Evolutionary conservation across 352 stramenopile genomes (phyloP), one percentile per base, ranked within the genome.

Genomic region (Stramenopiles sp.): DNA sequence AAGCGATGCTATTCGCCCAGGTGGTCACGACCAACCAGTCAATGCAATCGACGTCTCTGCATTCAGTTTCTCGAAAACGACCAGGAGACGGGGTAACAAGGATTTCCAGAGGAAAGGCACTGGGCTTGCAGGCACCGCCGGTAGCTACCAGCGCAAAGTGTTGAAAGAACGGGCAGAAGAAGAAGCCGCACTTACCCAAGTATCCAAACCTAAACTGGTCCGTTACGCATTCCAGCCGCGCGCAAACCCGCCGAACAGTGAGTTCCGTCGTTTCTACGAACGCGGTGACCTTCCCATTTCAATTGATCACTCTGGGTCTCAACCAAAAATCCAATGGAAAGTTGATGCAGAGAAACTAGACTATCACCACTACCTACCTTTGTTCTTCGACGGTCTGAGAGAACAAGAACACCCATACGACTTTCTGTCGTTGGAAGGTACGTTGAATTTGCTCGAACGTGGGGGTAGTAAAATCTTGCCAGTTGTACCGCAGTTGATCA

Each of bases 301-400:
- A 82, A 94, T 98, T 69, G 89, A 97, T 49, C 93, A 98, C 77
- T 89, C 89, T 1, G 92, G 92, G n/a, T 87, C 94, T 35, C 87
- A 92, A 73, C 97, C 97, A 77, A 90, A 94, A 78, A 92, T 98
- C 31, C 92, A 90, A 6, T 98, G 93, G 93, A 98, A 98, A 80
- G 88, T 97, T 35, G 88, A 94, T 43, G 53, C 77, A 30, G 32
- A 78, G 1, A 78, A 96, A 83, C 85, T 98, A 2, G 94, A 98
- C 79, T 98, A 97, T 77, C 94, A 98, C 77, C 92, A 98, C 82
- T 98, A 98, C 77, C 82, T 98, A 4, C 94, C 94, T 1, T 96
- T 98, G 74, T 98, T 98, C 82, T 97, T 98, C 74, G 94, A 98
- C 74, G 94, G 94, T 6, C 82, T 98, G 3, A 89, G 94, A 32